Evolutionary conservation across 495 filamentous ascomycete genomes (phyloP).

Genomic region (Parmelia sp.): DNA sequence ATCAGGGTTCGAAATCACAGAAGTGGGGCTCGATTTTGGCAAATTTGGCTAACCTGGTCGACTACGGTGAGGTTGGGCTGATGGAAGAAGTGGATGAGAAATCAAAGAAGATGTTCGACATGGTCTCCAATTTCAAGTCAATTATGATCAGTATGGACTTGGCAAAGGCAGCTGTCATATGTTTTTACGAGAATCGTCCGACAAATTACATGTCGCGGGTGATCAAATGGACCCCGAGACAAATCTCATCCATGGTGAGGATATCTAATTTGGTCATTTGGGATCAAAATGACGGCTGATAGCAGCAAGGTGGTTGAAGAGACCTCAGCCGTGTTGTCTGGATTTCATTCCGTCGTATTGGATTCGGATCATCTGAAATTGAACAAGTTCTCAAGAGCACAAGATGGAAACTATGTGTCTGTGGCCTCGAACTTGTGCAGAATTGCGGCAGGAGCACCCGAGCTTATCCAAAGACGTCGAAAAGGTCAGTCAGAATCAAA

Average conservation of each 20-base stretch:
- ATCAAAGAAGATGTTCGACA: neutral
- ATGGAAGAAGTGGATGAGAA: neutral
- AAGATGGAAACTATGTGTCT: neutral
- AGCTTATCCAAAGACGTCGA: neutral
- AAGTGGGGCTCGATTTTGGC: conserved; percentile 3
- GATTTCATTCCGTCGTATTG: neutral
- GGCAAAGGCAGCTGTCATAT: neutral
- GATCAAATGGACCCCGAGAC: neutral
- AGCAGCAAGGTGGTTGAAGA: neutral
- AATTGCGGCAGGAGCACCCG: neutral
- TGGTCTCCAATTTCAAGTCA: neutral
- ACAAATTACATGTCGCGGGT: neutral
- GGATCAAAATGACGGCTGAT: neutral
- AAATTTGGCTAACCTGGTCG: neutral
- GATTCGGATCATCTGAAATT: conserved; percentile 1
- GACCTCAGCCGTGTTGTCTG: neutral
- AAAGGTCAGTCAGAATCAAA: neutral
- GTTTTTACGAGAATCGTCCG: neutral
- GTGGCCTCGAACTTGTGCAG: neutral
- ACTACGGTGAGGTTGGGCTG: neutral
- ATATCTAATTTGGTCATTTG: neutral
- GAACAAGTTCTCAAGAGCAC: neutral
- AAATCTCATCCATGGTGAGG: neutral
- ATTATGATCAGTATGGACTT: neutral
- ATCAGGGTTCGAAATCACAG: neutral